Base-by-base conservation (phyloP, 1,139 yeast genomes). In the Candida glucosophila region DNA sequence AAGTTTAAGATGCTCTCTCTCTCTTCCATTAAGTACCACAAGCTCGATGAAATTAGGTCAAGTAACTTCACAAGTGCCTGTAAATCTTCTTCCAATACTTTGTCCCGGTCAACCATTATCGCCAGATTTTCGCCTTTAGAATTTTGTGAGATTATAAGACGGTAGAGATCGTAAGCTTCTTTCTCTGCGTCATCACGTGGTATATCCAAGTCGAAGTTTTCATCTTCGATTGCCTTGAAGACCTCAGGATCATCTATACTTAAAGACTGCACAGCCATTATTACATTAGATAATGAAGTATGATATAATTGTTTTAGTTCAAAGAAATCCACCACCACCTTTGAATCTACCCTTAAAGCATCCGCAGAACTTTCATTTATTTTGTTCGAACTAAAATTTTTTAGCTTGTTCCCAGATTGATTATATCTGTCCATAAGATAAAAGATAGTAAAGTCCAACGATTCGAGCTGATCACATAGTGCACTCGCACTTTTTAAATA, bases 201-300 rank as follows among this genome's bases (percentile, higher is more conserved):
- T n/a, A n/a, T n/a, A 19, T 7, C 12, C 9, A 19, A 8, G 12
- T 10, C 14, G 31, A 55, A 53, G 34, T 56, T 49, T 3, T 55
- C 43, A 4, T 61, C 62, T 34, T 62, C 63, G 51, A 78, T 59
- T 0, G 81, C 70, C 29, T 65, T 61, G 49, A 80, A 80, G 2
- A 76, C 78, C 31, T 77, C 83, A 1, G 88, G 83, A 41, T 81
- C 92, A 19, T 67, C 72, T 10, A 80, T 57, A 0, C 93, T 78
- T 12, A 81, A 55, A 4, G 76, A 67, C 41, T 82, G 93, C 0
- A 83, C 66, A 15, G 78, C 72, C 66, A 80, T 68, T 15, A 81
- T 62, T 10, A 83, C 59, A 15, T 68, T 67, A 5, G 76, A 59
- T 21, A 79, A 58, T 5, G 67, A 52, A 37, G 80, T 77, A 47